Evolutionary conservation across 345 rosid species (phyloP).

Genomic region (Dipteronia sinensis): DNA sequence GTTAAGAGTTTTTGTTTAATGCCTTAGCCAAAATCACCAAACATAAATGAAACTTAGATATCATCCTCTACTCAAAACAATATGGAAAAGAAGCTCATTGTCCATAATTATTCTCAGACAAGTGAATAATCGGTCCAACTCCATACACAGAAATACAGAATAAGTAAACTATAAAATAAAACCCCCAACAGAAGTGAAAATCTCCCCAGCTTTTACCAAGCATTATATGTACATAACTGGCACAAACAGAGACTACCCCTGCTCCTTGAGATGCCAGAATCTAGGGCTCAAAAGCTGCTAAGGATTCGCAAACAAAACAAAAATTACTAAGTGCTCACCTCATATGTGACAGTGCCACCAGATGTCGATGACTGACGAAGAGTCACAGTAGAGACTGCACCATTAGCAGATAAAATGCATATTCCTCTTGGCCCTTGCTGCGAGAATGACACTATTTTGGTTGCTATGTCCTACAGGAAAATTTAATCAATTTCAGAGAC

Average conservation of each 20-base stretch:
- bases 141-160: neutral
- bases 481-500: conserved; percentile 12
- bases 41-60: neutral
- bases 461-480: conserved; percentile 68
- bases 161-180: neutral
- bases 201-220: neutral
- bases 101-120: neutral
- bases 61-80: neutral
- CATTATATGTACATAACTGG: neutral
- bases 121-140: neutral
- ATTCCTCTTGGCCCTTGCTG: conserved; percentile 88
- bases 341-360: conserved; percentile 79
- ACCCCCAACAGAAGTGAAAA: neutral
- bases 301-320: neutral
- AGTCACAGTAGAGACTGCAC: conserved; percentile 86
- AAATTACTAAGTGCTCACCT: conserved; percentile 44
- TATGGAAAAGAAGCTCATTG: neutral
- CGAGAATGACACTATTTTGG: conserved; percentile 75
- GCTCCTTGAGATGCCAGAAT: neutral
- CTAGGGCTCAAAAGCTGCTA: neutral
- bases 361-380: conserved; percentile 80
- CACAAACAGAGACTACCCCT: neutral
- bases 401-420: conserved; percentile 87
- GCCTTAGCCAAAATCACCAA: neutral
- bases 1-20: neutral